Conservation (phyloP, 305 asterid genomes). For the Fraxinus angustifolia region DNA sequence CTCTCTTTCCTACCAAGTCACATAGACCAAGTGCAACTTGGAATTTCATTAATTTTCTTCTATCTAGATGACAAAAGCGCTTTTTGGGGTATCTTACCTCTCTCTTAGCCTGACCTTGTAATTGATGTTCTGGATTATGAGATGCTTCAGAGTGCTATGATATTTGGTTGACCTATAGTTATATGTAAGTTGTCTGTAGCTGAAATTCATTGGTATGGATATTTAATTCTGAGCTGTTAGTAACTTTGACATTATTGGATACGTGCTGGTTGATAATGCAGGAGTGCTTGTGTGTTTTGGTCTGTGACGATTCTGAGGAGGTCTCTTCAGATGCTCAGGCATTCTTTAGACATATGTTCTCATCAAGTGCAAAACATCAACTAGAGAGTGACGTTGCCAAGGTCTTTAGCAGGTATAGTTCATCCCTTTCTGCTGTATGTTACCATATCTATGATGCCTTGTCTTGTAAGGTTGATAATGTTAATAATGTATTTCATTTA, state of each 20-base stretch:
- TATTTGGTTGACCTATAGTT: slow-evolving; percentile 6
- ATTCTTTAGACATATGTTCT: slow-evolving; percentile 42
- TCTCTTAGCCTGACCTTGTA: not conserved
- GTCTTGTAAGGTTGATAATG: slow-evolving; percentile 6
- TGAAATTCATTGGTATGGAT: slow-evolving; percentile 12
- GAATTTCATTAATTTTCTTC: not conserved
- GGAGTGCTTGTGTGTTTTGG: slow-evolving; percentile 77
- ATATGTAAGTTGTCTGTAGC: slow-evolving; percentile 5
- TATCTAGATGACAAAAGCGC: not conserved
- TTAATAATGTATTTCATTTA: slow-evolving; percentile 14
- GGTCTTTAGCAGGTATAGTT: slow-evolving; percentile 62
- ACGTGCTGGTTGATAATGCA: slow-evolving; percentile 39
- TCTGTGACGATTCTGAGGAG: slow-evolving; percentile 76
- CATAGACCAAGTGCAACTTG: not conserved
- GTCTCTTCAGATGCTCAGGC: slow-evolving; percentile 68
- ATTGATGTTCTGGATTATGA: slow-evolving; percentile 1
- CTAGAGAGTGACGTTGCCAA: slow-evolving; percentile 48
- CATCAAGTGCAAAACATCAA: slow-evolving; percentile 45
- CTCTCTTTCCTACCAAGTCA: not conserved
- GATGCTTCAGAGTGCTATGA: slow-evolving; percentile 8
- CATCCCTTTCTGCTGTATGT: slow-evolving; percentile 6
- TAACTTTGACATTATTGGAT: slow-evolving; percentile 14
- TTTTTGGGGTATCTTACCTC: not conserved
- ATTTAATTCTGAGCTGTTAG: slow-evolving; percentile 1
- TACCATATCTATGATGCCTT: slow-evolving; percentile 17